These are phyloP conservation scores for Aureobasidium sp. DNA, from an alignment of 2,329 filamentous ascomycete genomes.

Conservation along the genomic window DNA sequence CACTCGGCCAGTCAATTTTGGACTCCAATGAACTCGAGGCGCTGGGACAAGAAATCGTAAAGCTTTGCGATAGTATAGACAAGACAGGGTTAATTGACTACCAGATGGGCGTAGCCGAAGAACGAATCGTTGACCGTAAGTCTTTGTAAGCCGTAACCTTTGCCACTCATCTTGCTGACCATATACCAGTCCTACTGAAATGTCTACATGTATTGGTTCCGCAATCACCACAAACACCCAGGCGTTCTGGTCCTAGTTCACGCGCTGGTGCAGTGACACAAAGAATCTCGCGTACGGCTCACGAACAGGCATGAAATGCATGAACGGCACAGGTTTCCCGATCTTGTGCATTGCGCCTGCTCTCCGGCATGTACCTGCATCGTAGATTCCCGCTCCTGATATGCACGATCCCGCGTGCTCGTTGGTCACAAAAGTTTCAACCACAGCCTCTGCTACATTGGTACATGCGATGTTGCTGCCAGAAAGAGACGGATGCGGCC, in stretches of 20 bases:
- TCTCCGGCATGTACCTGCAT: not conserved
- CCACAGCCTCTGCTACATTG: not conserved
- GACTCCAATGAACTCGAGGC: constrained; percentile 60
- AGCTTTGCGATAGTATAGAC: constrained; percentile 78
- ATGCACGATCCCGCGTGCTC: not conserved
- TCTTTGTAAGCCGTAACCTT: constrained; percentile 16
- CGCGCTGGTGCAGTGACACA: not conserved
- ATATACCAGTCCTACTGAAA: constrained; percentile 38
- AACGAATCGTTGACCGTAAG: constrained; percentile 77
- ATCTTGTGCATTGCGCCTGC: not conserved
- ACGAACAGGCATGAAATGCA: not conserved
- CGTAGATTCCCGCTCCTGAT: not conserved
- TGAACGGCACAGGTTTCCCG: not conserved
- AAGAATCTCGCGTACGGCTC: not conserved
- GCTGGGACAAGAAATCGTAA: constrained; percentile 73
- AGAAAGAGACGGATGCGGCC: not conserved
- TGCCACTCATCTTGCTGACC: constrained; percentile 13
- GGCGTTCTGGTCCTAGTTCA: not conserved
- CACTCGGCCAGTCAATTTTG: constrained; percentile 54
- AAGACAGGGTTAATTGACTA: constrained; percentile 94
- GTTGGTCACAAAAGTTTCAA: not conserved
- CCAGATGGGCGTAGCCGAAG: constrained; percentile 93
- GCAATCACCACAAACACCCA: not conserved
- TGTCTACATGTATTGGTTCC: constrained; percentile 43
- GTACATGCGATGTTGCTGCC: not conserved